Percentiles rank a stretch among this genome's conserved stretches.
Conservation (phyloP, 495 filamentous ascomycete genomes). For the Venustampulla echinocandica region DNA sequence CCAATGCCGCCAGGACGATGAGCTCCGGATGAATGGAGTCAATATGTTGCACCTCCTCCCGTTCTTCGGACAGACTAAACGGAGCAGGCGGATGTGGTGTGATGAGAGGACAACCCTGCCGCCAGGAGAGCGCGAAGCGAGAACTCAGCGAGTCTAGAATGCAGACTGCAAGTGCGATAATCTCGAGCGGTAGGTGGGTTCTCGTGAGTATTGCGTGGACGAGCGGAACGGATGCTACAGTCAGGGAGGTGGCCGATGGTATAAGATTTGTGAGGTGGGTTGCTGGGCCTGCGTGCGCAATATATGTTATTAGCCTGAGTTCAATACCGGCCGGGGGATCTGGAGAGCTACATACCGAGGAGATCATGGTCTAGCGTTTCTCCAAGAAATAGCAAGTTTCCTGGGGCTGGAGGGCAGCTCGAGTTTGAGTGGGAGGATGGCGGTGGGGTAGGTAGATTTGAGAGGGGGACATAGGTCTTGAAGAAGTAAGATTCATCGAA, state of each 20-base stretch:
- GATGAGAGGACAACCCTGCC: conserved; percentile 37
- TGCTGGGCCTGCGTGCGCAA: conserved; percentile 36
- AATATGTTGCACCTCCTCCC: conserved; percentile 33
- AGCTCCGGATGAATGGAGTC: conserved; percentile 45
- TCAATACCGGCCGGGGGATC: conserved; percentile 6
- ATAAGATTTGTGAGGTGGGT: conserved; percentile 47
- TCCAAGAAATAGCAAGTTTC: conserved; percentile 26
- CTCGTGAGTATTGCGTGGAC: conserved; percentile 44
- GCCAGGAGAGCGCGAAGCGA: conserved; percentile 45
- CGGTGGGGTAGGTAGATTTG: conserved; percentile 52
- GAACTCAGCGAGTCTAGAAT: conserved; percentile 45
- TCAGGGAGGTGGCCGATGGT: conserved; percentile 42
- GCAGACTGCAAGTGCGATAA: conserved; percentile 44
- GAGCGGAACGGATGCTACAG: conserved; percentile 37
- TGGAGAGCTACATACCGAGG: conserved; percentile 33
- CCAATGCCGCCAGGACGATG: conserved; percentile 39
- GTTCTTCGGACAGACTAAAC: neutral
- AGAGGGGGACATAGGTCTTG: conserved; percentile 49
- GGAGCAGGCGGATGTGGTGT: neutral
- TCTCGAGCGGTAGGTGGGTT: conserved; percentile 39
- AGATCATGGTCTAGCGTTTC: conserved; percentile 35
- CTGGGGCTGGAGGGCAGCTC: conserved; percentile 28
- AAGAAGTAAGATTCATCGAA: conserved; percentile 41
- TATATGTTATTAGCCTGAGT: conserved; percentile 12
- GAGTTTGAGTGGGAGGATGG: conserved; percentile 35